Conservation (phyloP, 371 early-diverging fungal species). For the Apophysomyces ossiformis region DNA sequence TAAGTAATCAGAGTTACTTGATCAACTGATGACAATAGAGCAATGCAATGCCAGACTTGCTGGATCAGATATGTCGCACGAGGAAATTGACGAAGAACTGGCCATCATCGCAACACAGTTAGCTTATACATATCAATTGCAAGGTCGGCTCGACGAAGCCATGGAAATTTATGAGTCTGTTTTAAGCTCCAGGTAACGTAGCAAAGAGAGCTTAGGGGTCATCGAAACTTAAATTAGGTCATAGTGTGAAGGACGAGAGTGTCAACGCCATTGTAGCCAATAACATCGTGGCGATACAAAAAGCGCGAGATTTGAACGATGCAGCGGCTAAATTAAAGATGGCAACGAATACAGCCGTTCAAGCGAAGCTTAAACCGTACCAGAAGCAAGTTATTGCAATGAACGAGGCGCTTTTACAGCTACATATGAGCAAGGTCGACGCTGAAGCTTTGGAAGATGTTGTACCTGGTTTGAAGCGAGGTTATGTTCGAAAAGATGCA, state of each 20-base stretch:
- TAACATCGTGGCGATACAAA: conserved; percentile 65
- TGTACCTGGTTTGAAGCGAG: conserved; percentile 70
- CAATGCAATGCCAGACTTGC: conserved; percentile 38
- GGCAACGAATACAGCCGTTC: conserved; percentile 59
- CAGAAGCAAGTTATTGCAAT: conserved; percentile 71
- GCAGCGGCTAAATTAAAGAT: conserved; percentile 61
- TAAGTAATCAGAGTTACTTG: conserved; percentile 30
- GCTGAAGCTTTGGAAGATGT: conserved; percentile 57
- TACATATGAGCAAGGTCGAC: conserved; percentile 72
- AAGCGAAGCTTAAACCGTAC: conserved; percentile 61
- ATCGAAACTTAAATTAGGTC: not conserved
- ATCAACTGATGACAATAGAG: conserved; percentile 23
- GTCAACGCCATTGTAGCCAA: conserved; percentile 71
- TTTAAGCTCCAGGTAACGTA: conserved; percentile 62
- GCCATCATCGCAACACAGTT: conserved; percentile 71
- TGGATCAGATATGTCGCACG: conserved; percentile 49
- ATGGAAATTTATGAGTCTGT: conserved; percentile 66
- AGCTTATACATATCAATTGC: conserved; percentile 74
- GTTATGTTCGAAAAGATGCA: conserved; percentile 57
- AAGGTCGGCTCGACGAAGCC: conserved; percentile 63
- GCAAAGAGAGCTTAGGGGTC: conserved; percentile 12
- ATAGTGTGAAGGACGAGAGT: conserved; percentile 45
- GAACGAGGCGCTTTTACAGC: conserved; percentile 69
- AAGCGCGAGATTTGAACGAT: conserved; percentile 62
- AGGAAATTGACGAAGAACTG: conserved; percentile 74